These are phyloP conservation scores for Capronia americana DNA, from an alignment of 2,329 filamentous ascomycete genomes.

Conservation along the genomic window DNA sequence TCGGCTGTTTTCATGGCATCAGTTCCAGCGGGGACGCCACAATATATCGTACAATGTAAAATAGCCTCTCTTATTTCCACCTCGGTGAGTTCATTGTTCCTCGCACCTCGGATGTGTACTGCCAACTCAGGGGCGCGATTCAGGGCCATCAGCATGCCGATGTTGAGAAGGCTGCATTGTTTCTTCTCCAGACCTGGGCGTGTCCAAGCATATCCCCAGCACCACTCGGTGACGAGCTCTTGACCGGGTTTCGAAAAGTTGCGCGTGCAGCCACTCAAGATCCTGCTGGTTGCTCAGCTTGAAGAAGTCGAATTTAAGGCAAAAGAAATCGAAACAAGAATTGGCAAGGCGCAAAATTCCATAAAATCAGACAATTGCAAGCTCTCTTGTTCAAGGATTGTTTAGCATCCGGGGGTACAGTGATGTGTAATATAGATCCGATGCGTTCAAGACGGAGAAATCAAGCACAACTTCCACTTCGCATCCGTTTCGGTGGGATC, in stretches of 20 bases:
- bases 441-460: no score
- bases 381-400: no score
- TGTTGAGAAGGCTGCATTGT: slow-evolving; percentile 18
- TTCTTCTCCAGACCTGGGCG: slow-evolving; percentile 16
- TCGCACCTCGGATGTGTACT: slow-evolving; percentile 66
- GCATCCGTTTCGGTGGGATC: no score
- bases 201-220: slow-evolving; percentile 18
- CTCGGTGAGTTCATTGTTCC: slow-evolving; percentile 67
- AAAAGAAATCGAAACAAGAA: no score
- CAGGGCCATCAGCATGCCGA: slow-evolving; percentile 68
- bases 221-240: slow-evolving; percentile 20
- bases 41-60: slow-evolving; percentile 44
- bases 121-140: slow-evolving; percentile 65
- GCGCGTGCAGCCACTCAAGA: no score
- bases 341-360: no score
- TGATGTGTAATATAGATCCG: no score
- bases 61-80: slow-evolving; percentile 62
- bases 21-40: slow-evolving; percentile 52
- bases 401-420: no score
- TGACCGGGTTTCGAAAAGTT: slow-evolving; percentile 17
- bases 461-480: no score
- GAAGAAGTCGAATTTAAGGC: no score
- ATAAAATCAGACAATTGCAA: no score
- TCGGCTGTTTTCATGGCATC: slow-evolving; percentile 45
- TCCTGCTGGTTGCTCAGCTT: no score